Percentiles rank a stretch among this genome's conserved stretches.
phyloP scores from a whole-genome alignment of 768 basidiomycete genomes.

The Mycena capillaripes region DNA sequence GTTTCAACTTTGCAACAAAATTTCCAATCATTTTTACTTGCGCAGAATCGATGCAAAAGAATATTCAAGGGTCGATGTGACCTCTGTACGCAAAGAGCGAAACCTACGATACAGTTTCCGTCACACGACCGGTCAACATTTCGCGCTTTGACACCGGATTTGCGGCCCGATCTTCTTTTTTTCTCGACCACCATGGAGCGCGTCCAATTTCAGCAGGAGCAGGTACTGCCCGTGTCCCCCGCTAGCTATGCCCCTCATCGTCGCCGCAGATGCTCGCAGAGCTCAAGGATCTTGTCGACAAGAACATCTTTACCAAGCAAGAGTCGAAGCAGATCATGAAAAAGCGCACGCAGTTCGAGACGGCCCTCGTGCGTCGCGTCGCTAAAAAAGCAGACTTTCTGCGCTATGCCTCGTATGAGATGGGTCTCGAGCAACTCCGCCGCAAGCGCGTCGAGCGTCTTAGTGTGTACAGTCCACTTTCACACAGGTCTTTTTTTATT shows the following conservation, averaged over 20 bases:
- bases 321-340: conserved; percentile 90
- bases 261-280: conserved; percentile 88
- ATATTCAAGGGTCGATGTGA: too few relatives aligned
- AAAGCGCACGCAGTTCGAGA: conserved; percentile 88
- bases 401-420: conserved; percentile 94
- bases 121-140: background rate
- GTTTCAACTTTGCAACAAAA: too few relatives aligned
- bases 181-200: conserved; percentile 78
- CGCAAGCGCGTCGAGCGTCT: conserved; percentile 81
- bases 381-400: conserved; percentile 91
- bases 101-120: too few relatives aligned
- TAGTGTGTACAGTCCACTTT: conserved; percentile 59
- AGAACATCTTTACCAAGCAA: conserved; percentile 86
- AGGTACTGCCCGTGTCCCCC: conserved; percentile 56
- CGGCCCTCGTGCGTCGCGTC: conserved; percentile 83
- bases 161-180: conserved; percentile 19
- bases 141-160: conserved; percentile 15
- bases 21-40: too few relatives aligned
- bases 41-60: too few relatives aligned
- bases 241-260: background rate
- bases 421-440: conserved; percentile 86
- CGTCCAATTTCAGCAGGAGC: conserved; percentile 95
- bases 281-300: conserved; percentile 92
- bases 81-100: too few relatives aligned
- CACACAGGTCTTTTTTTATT: background rate